Evolutionary conservation across 2,329 filamentous ascomycete species (phyloP).

Genomic region (Fusarium dimerum): DNA sequence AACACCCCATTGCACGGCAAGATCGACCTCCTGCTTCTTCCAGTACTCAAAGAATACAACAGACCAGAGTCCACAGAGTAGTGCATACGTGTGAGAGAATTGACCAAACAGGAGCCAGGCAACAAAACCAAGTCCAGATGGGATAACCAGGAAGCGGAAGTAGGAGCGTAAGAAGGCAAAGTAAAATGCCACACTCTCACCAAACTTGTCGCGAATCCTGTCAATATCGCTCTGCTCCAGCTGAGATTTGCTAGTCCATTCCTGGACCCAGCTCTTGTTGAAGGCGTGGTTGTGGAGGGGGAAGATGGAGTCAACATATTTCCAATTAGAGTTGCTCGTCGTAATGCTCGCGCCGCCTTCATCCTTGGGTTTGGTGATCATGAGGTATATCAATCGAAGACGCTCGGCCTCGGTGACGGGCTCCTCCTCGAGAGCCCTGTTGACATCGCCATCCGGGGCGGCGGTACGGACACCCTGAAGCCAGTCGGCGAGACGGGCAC

Average conservation of each 20-base stretch:
- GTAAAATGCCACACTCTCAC: constrained; percentile 88
- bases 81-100: constrained; percentile 79
- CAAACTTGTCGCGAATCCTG: constrained; percentile 74
- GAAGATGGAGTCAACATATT: constrained; percentile 72
- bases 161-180: constrained; percentile 94
- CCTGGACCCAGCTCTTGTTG: constrained; percentile 74
- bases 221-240: constrained; percentile 68
- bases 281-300: constrained; percentile 76
- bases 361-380: constrained; percentile 72
- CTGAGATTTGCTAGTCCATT: constrained; percentile 72
- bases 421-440: constrained; percentile 67
- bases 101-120: constrained; percentile 82
- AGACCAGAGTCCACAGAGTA: constrained; percentile 81
- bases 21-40: constrained; percentile 89
- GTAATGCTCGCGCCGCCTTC: constrained; percentile 81
- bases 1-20: constrained; percentile 87
- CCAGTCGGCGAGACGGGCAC: constrained; percentile 90
- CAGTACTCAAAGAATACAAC: constrained; percentile 92
- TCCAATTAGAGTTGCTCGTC: constrained; percentile 68
- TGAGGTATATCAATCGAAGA: constrained; percentile 81
- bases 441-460: constrained; percentile 73
- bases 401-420: constrained; percentile 87
- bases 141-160: constrained; percentile 81
- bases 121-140: constrained; percentile 73
- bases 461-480: constrained; percentile 81